These are phyloP conservation scores for Podochytrium sp. DNA, from an alignment of 192 early-diverging fungal genomes.

Conservation along the genomic window DNA sequence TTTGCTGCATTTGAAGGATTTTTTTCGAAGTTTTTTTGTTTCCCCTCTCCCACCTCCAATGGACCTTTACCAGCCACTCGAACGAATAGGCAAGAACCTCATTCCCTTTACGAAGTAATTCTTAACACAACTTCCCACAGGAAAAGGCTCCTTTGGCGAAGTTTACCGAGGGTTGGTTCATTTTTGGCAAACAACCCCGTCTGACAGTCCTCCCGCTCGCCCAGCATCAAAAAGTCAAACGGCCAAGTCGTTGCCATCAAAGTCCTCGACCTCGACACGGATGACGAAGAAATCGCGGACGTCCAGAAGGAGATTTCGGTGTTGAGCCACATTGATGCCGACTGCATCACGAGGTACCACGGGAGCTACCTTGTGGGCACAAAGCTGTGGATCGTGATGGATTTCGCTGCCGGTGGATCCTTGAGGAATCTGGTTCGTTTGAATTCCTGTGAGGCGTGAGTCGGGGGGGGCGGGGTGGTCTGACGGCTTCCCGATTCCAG, in stretches of 20 bases:
- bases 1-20: no score
- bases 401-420: conserved; percentile 94
- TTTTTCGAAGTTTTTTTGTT: no score
- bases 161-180: conserved; percentile 51
- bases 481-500: conserved; percentile 25
- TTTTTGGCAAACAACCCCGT: neutral
- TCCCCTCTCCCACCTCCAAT: no score
- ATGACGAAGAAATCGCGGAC: conserved; percentile 94
- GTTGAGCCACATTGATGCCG: conserved; percentile 84
- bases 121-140: conserved; percentile 27
- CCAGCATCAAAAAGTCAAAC: conserved; percentile 74
- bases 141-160: conserved; percentile 64
- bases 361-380: conserved; percentile 71
- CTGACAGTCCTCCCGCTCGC: conserved; percentile 38
- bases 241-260: conserved; percentile 92
- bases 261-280: conserved; percentile 94
- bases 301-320: conserved; percentile 93
- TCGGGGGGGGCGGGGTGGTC: no score
- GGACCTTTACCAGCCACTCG: conserved; percentile 38
- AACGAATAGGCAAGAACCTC: conserved; percentile 42
- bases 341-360: conserved; percentile 93
- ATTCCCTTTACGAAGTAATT: neutral
- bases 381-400: conserved; percentile 98
- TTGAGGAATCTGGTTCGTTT: conserved; percentile 70
- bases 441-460: no score